A percentile compares a stretch with the other conserved stretches of the same genome.
These are phyloP conservation scores for Fragaria nilgerrensis DNA, from an alignment of 306 rosid genomes.

Conservation along the genomic window DNA sequence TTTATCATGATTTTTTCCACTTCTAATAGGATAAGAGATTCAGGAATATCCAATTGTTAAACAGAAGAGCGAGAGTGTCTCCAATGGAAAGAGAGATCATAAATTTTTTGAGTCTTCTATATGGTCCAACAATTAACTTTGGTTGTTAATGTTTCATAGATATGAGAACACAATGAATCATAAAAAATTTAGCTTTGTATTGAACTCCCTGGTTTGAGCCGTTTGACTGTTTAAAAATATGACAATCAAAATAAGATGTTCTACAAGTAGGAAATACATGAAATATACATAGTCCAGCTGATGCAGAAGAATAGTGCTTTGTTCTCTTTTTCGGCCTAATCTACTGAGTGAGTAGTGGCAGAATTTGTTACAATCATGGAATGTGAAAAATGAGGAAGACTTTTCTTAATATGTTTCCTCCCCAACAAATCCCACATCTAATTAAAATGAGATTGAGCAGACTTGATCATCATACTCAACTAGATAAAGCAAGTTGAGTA, in stretches of 20 bases:
- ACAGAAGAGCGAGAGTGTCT: too few species aligned
- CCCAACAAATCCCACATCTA: neutral
- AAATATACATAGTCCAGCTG: neutral
- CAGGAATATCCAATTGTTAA: too few species aligned
- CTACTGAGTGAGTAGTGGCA: constrained; percentile 14
- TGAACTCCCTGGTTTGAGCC: constrained; percentile 10
- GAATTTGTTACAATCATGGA: constrained; percentile 7
- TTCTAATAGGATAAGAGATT: too few species aligned
- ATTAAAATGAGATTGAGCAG: neutral
- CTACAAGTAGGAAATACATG: constrained; percentile 1
- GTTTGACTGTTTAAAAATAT: neutral
- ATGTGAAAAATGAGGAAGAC: neutral
- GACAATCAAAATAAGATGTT: constrained; percentile 6
- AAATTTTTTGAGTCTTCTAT: too few species aligned
- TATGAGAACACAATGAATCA: constrained; percentile 17
- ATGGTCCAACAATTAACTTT: too few species aligned
- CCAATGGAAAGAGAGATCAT: too few species aligned
- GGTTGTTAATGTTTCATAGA: too few species aligned
- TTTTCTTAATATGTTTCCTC: neutral
- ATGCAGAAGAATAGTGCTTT: neutral
- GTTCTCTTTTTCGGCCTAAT: neutral
- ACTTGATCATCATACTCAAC: constrained; percentile 27
- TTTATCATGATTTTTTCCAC: too few species aligned
- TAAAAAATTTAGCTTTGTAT: constrained; percentile 25
- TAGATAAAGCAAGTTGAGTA: constrained; percentile 19